phyloP scores from a whole-genome alignment of 345 rosid genomes.

The Salix arbutifolia region DNA sequence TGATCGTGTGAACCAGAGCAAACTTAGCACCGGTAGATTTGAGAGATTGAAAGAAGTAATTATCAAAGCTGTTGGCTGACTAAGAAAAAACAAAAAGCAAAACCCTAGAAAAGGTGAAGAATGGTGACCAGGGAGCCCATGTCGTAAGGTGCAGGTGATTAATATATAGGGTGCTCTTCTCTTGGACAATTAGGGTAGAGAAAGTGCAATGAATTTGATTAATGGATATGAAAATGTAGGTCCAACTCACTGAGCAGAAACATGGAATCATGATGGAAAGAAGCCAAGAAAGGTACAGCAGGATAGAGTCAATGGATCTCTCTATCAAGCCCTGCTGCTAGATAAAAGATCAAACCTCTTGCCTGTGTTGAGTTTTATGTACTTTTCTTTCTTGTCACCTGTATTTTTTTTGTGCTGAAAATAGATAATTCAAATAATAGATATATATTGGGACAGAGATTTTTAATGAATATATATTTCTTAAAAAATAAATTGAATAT shows the following conservation, averaged over 20 bases:
- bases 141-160: neutral
- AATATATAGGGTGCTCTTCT: constrained; percentile 6
- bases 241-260: neutral
- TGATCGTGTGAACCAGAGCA: neutral
- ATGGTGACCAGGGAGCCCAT: neutral
- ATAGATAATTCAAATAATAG: too few relatives aligned
- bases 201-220: constrained; percentile 26
- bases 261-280: neutral
- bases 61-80: neutral
- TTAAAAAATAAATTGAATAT: too few relatives aligned
- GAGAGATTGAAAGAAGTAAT: neutral
- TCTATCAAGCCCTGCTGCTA: too few relatives aligned
- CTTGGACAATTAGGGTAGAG: constrained; percentile 1
- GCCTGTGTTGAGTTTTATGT: too few relatives aligned
- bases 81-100: neutral
- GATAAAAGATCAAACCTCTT: too few relatives aligned
- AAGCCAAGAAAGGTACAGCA: neutral
- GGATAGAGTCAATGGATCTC: constrained; percentile 14
- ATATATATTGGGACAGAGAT: too few relatives aligned
- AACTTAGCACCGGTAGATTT: neutral
- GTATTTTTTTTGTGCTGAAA: too few relatives aligned
- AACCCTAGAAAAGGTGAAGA: neutral
- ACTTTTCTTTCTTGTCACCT: too few relatives aligned
- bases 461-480: too few relatives aligned
- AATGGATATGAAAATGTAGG: neutral